Evolutionary conservation across 805 yeast genomes (phyloP).

Genomic region (Wickerhamomyces pijperi): DNA sequence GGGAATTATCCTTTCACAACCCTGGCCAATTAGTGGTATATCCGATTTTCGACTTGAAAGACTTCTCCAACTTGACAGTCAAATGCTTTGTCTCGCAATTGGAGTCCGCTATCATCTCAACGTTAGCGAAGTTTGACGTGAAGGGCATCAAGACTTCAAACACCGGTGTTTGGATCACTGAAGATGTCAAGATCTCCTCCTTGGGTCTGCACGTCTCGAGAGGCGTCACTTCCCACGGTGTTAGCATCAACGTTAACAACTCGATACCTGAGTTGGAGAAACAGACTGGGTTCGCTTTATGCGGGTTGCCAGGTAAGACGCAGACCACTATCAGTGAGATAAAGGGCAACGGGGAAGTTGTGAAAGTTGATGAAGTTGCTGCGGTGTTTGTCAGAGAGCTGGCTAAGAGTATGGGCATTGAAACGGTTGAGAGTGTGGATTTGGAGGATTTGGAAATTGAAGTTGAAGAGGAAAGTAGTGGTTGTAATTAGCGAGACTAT

Average conservation of each 20-base stretch:
- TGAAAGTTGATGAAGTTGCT: slow-evolving; percentile 28
- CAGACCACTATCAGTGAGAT: slow-evolving; percentile 34
- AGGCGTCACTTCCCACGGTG: slow-evolving; percentile 80
- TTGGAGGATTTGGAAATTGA: slow-evolving; percentile 21
- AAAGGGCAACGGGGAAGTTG: slow-evolving; percentile 3
- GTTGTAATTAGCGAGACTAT: too few relatives aligned
- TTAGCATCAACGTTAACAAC: slow-evolving; percentile 69
- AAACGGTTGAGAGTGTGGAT: slow-evolving; percentile 25
- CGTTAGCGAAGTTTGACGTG: slow-evolving; percentile 31
- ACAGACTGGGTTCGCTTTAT: slow-evolving; percentile 50
- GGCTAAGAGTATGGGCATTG: slow-evolving; percentile 27
- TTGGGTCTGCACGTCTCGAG: slow-evolving; percentile 83
- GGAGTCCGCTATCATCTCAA: slow-evolving; percentile 42
- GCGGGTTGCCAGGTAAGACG: slow-evolving; percentile 63
- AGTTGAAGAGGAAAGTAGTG: neutral
- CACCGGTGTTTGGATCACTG: slow-evolving; percentile 81
- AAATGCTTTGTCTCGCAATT: slow-evolving; percentile 58
- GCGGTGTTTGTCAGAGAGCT: slow-evolving; percentile 32
- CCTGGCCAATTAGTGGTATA: slow-evolving; percentile 89
- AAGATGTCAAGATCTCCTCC: slow-evolving; percentile 62
- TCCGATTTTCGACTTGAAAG: slow-evolving; percentile 60
- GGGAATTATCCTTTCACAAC: slow-evolving; percentile 94
- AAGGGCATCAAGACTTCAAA: slow-evolving; percentile 41
- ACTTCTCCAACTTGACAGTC: slow-evolving; percentile 44
- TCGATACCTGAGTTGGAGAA: slow-evolving; percentile 59